Conservation (phyloP, 1,139 yeast species). For the Taphrina populina region DNA sequence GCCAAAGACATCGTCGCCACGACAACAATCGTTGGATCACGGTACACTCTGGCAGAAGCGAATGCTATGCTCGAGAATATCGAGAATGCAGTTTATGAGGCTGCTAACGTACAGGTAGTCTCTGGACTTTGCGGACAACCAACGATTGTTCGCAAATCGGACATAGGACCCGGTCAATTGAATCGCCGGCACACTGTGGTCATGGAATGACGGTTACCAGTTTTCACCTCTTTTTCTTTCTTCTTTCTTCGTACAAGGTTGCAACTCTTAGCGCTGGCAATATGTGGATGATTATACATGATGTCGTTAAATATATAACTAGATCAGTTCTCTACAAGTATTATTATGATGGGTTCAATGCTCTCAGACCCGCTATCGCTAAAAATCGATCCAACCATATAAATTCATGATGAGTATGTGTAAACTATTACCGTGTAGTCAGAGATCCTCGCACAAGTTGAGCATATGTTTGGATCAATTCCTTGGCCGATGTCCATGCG, state of each 20-base stretch:
- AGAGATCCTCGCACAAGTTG: conserved; percentile 5
- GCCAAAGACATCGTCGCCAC: conserved; percentile 25
- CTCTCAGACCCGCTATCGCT: too few relatives aligned
- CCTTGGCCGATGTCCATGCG: neutral
- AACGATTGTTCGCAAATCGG: conserved; percentile 7
- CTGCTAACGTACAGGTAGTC: conserved; percentile 7
- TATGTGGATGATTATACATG: neutral
- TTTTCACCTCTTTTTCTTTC: neutral
- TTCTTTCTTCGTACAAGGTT: too few relatives aligned
- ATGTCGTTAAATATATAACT: neutral
- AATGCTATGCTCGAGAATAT: conserved; percentile 27
- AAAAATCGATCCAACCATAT: too few relatives aligned
- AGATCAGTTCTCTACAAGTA: neutral
- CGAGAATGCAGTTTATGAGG: conserved; percentile 16
- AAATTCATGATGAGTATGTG: too few relatives aligned
- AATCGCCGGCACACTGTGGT: conserved; percentile 5
- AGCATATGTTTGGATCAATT: neutral
- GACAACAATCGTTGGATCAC: conserved; percentile 24
- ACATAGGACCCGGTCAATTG: conserved; percentile 9
- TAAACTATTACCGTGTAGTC: too few relatives aligned
- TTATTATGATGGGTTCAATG: too few relatives aligned
- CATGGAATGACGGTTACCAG: conserved; percentile 7
- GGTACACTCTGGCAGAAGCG: conserved; percentile 15
- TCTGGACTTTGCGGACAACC: conserved; percentile 6
- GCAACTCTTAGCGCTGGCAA: too few relatives aligned